These are phyloP conservation scores for Cinchona pubescens DNA, from an alignment of 257 asterid species.

Conservation along the genomic window DNA sequence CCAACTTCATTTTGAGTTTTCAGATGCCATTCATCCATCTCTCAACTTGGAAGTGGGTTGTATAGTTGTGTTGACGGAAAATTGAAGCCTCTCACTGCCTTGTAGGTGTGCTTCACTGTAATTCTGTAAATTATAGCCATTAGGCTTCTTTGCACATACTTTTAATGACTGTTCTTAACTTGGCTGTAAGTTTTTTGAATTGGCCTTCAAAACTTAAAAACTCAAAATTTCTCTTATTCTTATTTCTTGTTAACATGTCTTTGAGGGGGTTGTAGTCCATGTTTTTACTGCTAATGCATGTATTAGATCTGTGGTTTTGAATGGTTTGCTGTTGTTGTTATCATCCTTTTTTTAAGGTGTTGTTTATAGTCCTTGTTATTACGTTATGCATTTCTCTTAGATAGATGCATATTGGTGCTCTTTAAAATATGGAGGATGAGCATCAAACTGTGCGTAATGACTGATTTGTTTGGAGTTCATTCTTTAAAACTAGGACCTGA, in stretches of 20 bases:
- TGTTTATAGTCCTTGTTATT: neutral
- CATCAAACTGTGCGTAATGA: neutral
- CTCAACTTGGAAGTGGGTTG: conserved; percentile 42
- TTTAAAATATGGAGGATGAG: neutral
- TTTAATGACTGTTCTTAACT: conserved; percentile 26
- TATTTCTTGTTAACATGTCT: neutral
- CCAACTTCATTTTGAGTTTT: conserved; percentile 39
- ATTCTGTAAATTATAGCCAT: conserved; percentile 40
- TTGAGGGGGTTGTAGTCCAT: neutral
- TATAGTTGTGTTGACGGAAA: conserved; percentile 39
- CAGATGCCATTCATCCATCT: conserved; percentile 28
- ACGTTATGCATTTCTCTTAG: neutral
- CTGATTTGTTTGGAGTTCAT: neutral
- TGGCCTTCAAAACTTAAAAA: conserved; percentile 11
- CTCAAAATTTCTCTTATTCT: neutral
- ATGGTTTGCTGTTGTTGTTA: neutral
- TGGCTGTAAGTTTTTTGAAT: conserved; percentile 15
- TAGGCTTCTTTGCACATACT: conserved; percentile 48
- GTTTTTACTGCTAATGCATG: neutral
- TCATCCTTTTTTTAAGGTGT: too few relatives aligned
- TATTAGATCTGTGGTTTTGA: neutral
- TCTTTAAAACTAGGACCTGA: neutral
- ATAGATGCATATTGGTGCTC: neutral
- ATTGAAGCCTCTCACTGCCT: conserved; percentile 30
- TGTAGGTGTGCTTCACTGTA: conserved; percentile 33